Evolutionary conservation across 495 filamentous ascomycete genomes (phyloP).

Genomic region (Hypoxylon subgilvum): DNA sequence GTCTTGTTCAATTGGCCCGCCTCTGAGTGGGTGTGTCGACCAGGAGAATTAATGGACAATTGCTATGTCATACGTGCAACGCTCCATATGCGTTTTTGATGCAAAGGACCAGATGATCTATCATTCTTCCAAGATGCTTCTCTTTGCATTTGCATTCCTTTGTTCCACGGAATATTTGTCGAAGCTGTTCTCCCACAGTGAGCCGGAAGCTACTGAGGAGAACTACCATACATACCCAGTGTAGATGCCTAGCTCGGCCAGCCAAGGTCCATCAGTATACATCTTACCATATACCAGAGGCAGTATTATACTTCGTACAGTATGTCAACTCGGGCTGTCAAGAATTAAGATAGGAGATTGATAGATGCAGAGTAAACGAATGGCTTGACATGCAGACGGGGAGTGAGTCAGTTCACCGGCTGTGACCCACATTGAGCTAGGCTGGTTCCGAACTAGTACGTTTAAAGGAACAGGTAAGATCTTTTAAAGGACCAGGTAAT

Average conservation of each 20-base stretch:
- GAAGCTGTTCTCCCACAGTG: too few species aligned
- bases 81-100: slow-evolving; percentile 1
- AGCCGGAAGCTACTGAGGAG: too few species aligned
- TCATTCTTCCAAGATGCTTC: not conserved
- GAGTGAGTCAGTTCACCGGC: slow-evolving; percentile 17
- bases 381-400: slow-evolving; percentile 8
- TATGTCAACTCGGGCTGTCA: too few species aligned
- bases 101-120: slow-evolving; percentile 19
- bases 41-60: slow-evolving; percentile 4
- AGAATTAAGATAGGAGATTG: not conserved
- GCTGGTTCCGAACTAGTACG: not conserved
- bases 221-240: too few species aligned
- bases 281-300: too few species aligned
- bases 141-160: not conserved
- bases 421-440: not conserved
- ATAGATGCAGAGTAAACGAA: not conserved
- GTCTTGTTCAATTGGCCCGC: not conserved
- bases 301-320: too few species aligned
- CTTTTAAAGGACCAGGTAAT: too few species aligned
- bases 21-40: not conserved
- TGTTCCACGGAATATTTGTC: not conserved
- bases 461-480: too few species aligned
- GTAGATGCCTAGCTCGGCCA: too few species aligned
- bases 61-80: slow-evolving; percentile 14
- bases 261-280: too few species aligned